Evolutionary conservation across 2,329 filamentous ascomycete species (phyloP).

Genomic region (Nemania sp.): DNA sequence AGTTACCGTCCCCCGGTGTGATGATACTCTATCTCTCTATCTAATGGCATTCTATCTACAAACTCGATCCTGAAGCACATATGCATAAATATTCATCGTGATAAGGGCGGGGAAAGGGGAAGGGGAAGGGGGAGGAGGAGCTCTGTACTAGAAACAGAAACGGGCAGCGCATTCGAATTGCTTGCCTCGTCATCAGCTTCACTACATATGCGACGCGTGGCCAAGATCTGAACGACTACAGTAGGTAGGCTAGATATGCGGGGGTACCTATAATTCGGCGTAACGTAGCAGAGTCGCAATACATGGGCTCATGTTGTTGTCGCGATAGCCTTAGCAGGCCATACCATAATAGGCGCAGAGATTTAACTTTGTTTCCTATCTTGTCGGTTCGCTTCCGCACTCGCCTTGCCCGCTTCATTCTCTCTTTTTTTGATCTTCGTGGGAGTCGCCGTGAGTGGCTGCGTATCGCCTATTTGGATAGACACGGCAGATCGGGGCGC

Average conservation of each 20-base stretch:
- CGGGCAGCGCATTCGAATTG: slow-evolving; percentile 15
- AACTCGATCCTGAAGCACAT: slow-evolving; percentile 19
- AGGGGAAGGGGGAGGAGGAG: not conserved
- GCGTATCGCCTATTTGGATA: slow-evolving; percentile 33
- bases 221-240: slow-evolving; percentile 28
- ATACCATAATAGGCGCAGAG: not conserved
- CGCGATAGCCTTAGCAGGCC: not conserved
- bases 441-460: too few relatives aligned
- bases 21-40: slow-evolving; percentile 5
- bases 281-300: slow-evolving; percentile 25
- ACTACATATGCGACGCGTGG: slow-evolving; percentile 13
- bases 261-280: slow-evolving; percentile 3
- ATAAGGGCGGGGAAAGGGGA: not conserved
- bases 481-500: slow-evolving; percentile 33
- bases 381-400: slow-evolving; percentile 18
- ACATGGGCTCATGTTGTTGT: slow-evolving; percentile 26
- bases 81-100: slow-evolving; percentile 14
- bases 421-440: slow-evolving; percentile 13
- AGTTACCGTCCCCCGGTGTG: slow-evolving; percentile 32
- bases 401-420: not conserved
- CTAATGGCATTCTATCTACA: slow-evolving; percentile 14
- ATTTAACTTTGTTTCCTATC: slow-evolving; percentile 15
- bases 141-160: slow-evolving; percentile 16
- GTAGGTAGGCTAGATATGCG: slow-evolving; percentile 1
- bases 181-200: slow-evolving; percentile 37